Base-by-base conservation (phyloP, 2,329 filamentous ascomycete species). In the Xylogone sp. region DNA sequence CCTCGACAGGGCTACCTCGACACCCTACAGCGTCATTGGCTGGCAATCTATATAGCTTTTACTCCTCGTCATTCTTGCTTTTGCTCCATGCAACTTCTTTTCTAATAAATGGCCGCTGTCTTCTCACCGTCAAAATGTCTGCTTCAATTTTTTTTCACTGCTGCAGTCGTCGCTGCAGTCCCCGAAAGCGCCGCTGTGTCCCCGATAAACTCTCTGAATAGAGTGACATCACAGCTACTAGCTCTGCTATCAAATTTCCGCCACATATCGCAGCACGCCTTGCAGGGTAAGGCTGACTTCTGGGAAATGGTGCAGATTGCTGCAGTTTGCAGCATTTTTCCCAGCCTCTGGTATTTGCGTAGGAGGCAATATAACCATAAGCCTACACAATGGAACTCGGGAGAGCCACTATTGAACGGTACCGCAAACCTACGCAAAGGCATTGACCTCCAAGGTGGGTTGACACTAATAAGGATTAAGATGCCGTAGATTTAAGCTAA, bases 321-420 rank as follows among this genome's bases (percentile, higher is more conserved):
- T 44, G 43, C 21, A 13, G 46, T 12, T 34, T 65, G 47, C 42
- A 50, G 54, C 50, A 21, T 54, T 27, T 13, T 60, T 42, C 59
- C 58, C 42, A 54, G 58, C 31, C 48, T 62, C 43, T 65, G 56
- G 57, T 62, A 49, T 54, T 43, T 60, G 42, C 54, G 53, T 39
- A 52, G 52, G 42, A 49, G 46, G 48, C 47, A 51, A 46, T 56
- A 46, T 43, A 47, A 56, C 13, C 53, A 53, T 46, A 57, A 52
- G 29, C 53, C 53, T n/a, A 20, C 44, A 42, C 54, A 53, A 12
- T 57, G 44, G 42, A 52, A n/a, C 39, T 60, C 58, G 43, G 54
- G 48, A 22, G 44, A 43, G 16, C 21, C 31, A 21, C 27, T 31
- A 3, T 27, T 47, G 29, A 27, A 19, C 21, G 44, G 46, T 44